Conservation (phyloP, 2,329 filamentous ascomycete genomes). For the Hirsutella minnesotensis region DNA sequence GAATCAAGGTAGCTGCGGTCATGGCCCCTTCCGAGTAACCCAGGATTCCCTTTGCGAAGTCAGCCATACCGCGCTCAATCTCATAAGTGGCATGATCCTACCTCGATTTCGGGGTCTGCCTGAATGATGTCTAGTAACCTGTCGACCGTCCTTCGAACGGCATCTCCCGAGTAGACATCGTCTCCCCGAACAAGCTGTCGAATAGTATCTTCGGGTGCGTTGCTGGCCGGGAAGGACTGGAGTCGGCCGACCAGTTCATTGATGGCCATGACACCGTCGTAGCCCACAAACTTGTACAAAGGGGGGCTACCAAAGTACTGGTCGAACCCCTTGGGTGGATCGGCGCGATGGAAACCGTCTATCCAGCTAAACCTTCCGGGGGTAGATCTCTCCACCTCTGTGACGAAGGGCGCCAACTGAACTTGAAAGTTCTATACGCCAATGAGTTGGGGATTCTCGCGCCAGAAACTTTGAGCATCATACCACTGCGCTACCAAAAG, state of each 20-base stretch:
- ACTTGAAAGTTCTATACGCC: conserved; percentile 39
- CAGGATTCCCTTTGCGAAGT: conserved; percentile 31
- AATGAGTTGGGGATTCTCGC: not conserved
- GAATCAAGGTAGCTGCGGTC: conserved; percentile 38
- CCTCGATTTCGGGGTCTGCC: conserved; percentile 21
- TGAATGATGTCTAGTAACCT: conserved; percentile 31
- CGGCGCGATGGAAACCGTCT: conserved; percentile 35
- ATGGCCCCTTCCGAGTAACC: conserved; percentile 51
- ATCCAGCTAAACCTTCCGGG: conserved; percentile 34
- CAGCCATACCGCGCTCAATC: not conserved
- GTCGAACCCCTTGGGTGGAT: conserved; percentile 40
- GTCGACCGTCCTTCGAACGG: conserved; percentile 8
- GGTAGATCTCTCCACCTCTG: conserved; percentile 7
- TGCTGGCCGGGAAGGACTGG: conserved; percentile 39
- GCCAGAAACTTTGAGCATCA: conserved; percentile 11
- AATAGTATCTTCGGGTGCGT: conserved; percentile 43
- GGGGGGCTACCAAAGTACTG: conserved; percentile 45
- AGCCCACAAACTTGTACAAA: conserved; percentile 42
- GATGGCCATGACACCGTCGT: conserved; percentile 27
- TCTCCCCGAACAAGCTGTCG: conserved; percentile 30
- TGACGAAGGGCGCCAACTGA: conserved; percentile 28
- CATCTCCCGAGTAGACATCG: conserved; percentile 7
- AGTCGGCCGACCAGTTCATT: conserved; percentile 38
- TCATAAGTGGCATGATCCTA: conserved; percentile 3
- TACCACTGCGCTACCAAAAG: conserved; percentile 44